A percentile compares a stretch with the other conserved stretches of the same genome.
Evolutionary conservation across 306 rosid genomes (phyloP).

Genomic region (Gillenia trifoliata): DNA sequence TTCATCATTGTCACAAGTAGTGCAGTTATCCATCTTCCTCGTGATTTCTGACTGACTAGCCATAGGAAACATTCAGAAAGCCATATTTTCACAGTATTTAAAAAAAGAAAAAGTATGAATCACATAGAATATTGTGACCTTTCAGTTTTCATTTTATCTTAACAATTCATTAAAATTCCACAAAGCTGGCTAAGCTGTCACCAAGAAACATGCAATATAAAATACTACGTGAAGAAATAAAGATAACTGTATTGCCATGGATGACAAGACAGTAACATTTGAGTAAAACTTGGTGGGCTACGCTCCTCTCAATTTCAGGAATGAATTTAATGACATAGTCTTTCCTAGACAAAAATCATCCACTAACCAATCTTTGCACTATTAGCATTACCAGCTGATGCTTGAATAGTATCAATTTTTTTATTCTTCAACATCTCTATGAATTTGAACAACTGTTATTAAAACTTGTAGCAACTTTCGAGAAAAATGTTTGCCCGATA

Average conservation of each 20-base stretch:
- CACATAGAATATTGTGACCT: neutral
- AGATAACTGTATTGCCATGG: neutral
- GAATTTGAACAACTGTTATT: neutral
- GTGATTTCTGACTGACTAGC: conserved; percentile 99
- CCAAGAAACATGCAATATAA: neutral
- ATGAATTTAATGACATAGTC: neutral
- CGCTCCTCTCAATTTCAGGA: neutral
- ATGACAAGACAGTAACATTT: neutral
- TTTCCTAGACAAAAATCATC: neutral
- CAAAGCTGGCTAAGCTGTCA: neutral
- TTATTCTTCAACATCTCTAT: neutral
- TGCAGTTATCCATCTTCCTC: conserved; percentile 62
- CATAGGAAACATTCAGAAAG: conserved; percentile 73
- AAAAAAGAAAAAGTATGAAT: conserved; percentile 7
- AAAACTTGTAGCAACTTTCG: neutral
- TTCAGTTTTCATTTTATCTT: neutral
- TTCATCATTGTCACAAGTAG: conserved; percentile 55
- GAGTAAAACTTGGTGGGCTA: neutral
- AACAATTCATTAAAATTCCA: neutral
- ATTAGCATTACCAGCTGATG: neutral
- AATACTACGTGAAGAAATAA: neutral
- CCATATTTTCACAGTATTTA: conserved; percentile 31
- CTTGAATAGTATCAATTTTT: neutral
- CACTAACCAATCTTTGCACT: neutral
- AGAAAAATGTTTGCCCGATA: neutral